Evolutionary conservation across 2,329 filamentous ascomycete genomes (phyloP), one percentile per base, ranked within the genome.

Genomic region (Cercospora sesami): DNA sequence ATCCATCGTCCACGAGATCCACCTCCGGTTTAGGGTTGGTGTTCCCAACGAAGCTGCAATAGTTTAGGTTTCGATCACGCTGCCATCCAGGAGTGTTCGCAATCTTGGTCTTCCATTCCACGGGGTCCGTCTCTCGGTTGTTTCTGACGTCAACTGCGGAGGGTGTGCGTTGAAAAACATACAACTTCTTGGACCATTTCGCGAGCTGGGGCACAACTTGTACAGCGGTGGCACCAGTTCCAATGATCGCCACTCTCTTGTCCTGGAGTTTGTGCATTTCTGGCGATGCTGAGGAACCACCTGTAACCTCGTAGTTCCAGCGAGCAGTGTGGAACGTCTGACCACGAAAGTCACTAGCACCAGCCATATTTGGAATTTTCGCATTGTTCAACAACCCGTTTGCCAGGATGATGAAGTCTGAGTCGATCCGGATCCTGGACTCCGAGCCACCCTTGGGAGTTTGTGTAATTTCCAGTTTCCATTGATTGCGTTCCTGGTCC

Each of bases 81-180:
- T 86, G 83, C 87, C 86, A 89, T 5, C 85, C 85, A 2, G 75
- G 73, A 14, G 75, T 69, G 4, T 70, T 72, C 1, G 82, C 75
- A 5, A 76, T 72, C 75, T 73, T 68, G 63, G 73, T 75, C 48
- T 68, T 73, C 78, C 81, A 87, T 60, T 80, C 77, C 12, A 79
- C 77, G 0, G 76, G 76, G 51, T 86, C 81, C 0, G 82, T 86
- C 1, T 75, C 65, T 5, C 75, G 71, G 30, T 83, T 78, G 39
- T 73, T 70, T 10, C 79, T 77, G 14, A 62, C 65, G 64, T 78
- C 76, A 5, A 82, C 78, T 6, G 77, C 68, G 0, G 79, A 76
- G n/a, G 78, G 78, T 3, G 81, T 83, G 1, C 82, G 79, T 68
- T 84, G 82, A 67, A 83, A 80, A 1, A 83, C 78, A 55, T 76